Percentiles rank a stretch among this genome's conserved stretches.
phyloP scores from a whole-genome alignment of 805 yeast genomes.

The Lachancea thermotolerans region DNA sequence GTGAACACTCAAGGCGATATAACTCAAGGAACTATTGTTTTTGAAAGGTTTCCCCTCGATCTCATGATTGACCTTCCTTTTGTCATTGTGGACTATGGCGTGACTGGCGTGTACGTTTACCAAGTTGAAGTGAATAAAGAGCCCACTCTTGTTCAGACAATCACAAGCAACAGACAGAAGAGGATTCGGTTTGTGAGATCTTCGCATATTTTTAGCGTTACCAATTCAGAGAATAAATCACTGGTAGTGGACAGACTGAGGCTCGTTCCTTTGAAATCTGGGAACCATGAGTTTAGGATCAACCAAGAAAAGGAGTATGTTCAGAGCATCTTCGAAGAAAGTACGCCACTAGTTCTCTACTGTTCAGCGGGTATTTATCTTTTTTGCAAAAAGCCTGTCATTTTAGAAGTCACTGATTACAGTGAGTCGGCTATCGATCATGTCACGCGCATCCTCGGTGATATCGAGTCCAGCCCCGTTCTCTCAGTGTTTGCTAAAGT shows the following conservation, averaged over 20 bases:
- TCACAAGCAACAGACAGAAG: constrained; percentile 1
- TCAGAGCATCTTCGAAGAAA: constrained; percentile 14
- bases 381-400: constrained; percentile 14
- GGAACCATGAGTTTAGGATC: constrained; percentile 16
- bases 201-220: constrained; percentile 10
- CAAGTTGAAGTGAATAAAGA: constrained; percentile 12
- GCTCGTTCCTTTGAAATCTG: constrained; percentile 16
- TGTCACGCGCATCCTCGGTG: constrained; percentile 4
- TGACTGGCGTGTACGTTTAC: constrained; percentile 10
- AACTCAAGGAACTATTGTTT: constrained; percentile 25
- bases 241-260: constrained; percentile 21
- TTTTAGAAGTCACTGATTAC: constrained; percentile 20
- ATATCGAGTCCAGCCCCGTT: not conserved
- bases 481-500: constrained; percentile 9
- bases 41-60: constrained; percentile 23
- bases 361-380: constrained; percentile 17
- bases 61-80: constrained; percentile 21
- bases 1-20: constrained; percentile 28
- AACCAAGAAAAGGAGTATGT: constrained; percentile 23
- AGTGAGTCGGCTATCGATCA: constrained; percentile 16
- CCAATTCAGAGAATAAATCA: constrained; percentile 8
- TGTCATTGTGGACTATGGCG: constrained; percentile 17
- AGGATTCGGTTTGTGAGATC: constrained; percentile 11
- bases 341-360: constrained; percentile 15
- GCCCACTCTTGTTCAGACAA: constrained; percentile 16